Base-by-base conservation (phyloP, 1,284 basidiomycete species). In the Pterula multifida region DNA sequence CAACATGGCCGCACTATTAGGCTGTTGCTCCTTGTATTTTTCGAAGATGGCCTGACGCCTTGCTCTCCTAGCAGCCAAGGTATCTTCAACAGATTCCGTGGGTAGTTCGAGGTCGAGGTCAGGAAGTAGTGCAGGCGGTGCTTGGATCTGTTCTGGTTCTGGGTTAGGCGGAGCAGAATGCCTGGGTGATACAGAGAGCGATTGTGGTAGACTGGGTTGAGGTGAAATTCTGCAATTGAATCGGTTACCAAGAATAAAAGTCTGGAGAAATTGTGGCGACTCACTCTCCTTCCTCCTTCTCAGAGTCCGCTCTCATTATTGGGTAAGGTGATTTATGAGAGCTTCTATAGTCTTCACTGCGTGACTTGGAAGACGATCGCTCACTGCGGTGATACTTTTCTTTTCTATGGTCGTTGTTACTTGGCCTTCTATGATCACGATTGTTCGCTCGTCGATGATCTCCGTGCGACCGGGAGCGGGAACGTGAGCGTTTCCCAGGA, bases 21-120 rank as follows among this genome's bases (percentile, higher is more conserved):
- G 68, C 65, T 47, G 67, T 78, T 50, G 71, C 60, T 76, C 75
- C 6, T 70, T 61, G 65, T 92, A 88, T 65, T 89, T 92, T 51
- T 90, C 90, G 53, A 91, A 69, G 50, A 96, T 92, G 21, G 87
- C 90, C 56, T 83, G 81, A 36, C 91, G 79, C 57, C 79, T 85
- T 23, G 84, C 82, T 26, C 85, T 76, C n/a, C 90, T 76, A 51
- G 81, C 85, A 42, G 85, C 89, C 21, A 92, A 69, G 2, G 83
- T 68, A 52, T 82, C 76, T 60, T 90, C 88, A 1, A 85, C 72
- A 19, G 83, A 26, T 23, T 50, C 49, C 19, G 39, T 6, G 9
- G 39, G 36, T 2, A 32, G 11, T 4, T 36, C 24, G 55, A 76
- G 68, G 51, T 82, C 78, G 1, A 65, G 62, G 36, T 68, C 63